Base-by-base conservation (phyloP, 1,284 basidiomycete genomes). In the Austroboletus niveus region DNA sequence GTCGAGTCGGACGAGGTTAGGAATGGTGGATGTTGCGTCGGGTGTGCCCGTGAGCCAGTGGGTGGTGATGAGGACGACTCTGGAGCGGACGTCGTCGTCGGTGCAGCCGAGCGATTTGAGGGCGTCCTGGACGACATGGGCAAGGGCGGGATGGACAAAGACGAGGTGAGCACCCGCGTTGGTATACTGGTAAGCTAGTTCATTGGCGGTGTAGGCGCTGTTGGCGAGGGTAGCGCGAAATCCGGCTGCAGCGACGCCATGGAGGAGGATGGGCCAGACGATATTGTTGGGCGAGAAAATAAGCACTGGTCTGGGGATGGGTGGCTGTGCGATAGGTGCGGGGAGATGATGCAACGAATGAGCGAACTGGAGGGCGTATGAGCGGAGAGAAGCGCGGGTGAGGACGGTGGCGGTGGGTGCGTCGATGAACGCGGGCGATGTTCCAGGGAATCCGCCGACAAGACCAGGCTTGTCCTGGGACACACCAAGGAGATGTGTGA, bases 241-340 rank as follows among this genome's bases (percentile, higher is more conserved):
- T 3, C 82, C 83, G 1, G 78, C 82, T 5, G 80, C 78, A 58
- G 76, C 73, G 62, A 57, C 61, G 3, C 82, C 87, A 41, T 82
- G 78, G 6, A 85, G 62, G 12, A 80, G 75, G 41, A 85, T 70
- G 0, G 86, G 83, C 78, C 82, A 90, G 24, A 75, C 72, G 34
- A 90, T 59, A 15, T 74, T 79, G 65, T 91, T 90, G 6, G 75
- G 80, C 2, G 81, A 80, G 60, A 76, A 84, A 2, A 86, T 66
- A 50, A 85, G 67, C 10, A 81, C 29, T 1, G 75, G 20, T 11
- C 42, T 78, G 75, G 1, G 78, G 76, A 9, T 72, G 65, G 47
- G 61, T 68, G 50, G 58, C 45, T 49, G 45, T 47, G 54, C 20
- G 36, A 61, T 57, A 32, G 60, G 57, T 4, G 69, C 58, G 34